Percentiles rank a stretch among this genome's conserved stretches.
Evolutionary conservation across 306 rosid genomes (phyloP).

Genomic region (Coriaria nepalensis): DNA sequence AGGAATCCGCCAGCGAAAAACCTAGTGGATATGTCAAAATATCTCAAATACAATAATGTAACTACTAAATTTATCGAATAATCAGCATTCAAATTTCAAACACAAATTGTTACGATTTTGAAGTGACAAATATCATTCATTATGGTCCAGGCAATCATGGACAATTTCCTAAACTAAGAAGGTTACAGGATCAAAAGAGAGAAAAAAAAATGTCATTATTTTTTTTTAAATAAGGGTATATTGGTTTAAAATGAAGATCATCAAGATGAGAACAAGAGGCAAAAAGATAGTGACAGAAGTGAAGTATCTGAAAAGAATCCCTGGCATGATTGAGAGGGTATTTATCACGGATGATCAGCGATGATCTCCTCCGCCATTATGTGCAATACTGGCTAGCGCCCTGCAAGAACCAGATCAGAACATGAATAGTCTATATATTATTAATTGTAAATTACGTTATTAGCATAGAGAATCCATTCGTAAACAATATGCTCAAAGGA

Average conservation of each 20-base stretch:
- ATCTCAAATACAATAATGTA: too few relatives aligned
- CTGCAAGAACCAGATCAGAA: slow-evolving; percentile 28
- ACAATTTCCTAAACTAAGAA: slow-evolving; percentile 11
- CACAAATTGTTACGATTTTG: too few relatives aligned
- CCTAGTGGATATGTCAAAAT: too few relatives aligned
- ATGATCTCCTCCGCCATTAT: slow-evolving; percentile 45
- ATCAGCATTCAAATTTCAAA: too few relatives aligned
- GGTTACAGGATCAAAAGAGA: slow-evolving; percentile 18
- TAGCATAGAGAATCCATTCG: too few relatives aligned
- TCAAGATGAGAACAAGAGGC: slow-evolving; percentile 11
- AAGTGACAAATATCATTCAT: not conserved
- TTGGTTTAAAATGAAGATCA: slow-evolving; percentile 1
- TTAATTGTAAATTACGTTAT: too few relatives aligned
- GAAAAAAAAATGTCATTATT: not conserved
- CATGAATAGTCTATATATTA: too few relatives aligned
- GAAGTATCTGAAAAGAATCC: slow-evolving; percentile 15
- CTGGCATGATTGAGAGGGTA: slow-evolving; percentile 2
- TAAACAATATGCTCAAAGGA: too few relatives aligned
- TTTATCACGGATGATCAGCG: slow-evolving; percentile 29
- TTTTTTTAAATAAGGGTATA: too few relatives aligned
- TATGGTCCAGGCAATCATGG: slow-evolving; percentile 14
- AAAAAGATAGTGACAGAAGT: slow-evolving; percentile 16
- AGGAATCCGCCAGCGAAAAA: too few relatives aligned
- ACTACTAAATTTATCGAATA: too few relatives aligned
- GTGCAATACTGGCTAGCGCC: slow-evolving; percentile 29